A percentile compares a stretch with the other conserved stretches of the same genome.
Evolutionary conservation across 108 stramenopile species (phyloP).

Genomic region (Aurantiochytrium sp.): DNA sequence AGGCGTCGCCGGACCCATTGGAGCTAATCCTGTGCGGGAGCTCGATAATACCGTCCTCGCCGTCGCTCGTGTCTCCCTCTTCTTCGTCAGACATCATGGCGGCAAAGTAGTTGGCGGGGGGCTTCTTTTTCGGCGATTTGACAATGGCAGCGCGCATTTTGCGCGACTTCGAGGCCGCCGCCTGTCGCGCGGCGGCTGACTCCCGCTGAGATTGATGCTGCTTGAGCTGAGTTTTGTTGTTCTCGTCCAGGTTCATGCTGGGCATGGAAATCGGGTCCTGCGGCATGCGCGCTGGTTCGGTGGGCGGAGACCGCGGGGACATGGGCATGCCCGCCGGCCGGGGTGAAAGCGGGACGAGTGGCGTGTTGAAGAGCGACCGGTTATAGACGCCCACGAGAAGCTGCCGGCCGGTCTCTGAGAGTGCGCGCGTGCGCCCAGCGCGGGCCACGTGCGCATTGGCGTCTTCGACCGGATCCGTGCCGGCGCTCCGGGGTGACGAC

Average conservation of each 20-base stretch:
- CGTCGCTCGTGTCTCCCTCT: not conserved
- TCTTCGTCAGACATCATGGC: not conserved
- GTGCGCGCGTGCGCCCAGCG: not conserved
- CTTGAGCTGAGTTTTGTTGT: not conserved
- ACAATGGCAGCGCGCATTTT: too few species aligned
- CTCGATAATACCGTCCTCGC: not conserved
- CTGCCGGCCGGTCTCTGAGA: not conserved
- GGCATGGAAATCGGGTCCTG: not conserved
- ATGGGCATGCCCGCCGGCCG: not conserved
- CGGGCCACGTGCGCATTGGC: not conserved
- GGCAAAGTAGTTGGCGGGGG: not conserved
- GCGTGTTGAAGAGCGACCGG: not conserved
- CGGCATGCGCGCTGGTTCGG: not conserved
- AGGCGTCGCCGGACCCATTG: not conserved
- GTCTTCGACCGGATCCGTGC: not conserved
- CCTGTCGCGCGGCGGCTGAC: not conserved
- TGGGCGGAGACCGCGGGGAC: not conserved
- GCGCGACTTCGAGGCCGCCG: not conserved
- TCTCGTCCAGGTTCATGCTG: not conserved
- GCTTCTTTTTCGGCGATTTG: too few species aligned
- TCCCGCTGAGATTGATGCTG: not conserved
- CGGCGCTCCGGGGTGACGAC: not conserved
- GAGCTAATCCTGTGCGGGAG: not conserved
- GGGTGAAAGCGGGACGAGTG: not conserved
- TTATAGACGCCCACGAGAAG: not conserved